These are phyloP conservation scores for Stephania japonica DNA, from an alignment of 164 flowering plant genomes.

Conservation along the genomic window DNA sequence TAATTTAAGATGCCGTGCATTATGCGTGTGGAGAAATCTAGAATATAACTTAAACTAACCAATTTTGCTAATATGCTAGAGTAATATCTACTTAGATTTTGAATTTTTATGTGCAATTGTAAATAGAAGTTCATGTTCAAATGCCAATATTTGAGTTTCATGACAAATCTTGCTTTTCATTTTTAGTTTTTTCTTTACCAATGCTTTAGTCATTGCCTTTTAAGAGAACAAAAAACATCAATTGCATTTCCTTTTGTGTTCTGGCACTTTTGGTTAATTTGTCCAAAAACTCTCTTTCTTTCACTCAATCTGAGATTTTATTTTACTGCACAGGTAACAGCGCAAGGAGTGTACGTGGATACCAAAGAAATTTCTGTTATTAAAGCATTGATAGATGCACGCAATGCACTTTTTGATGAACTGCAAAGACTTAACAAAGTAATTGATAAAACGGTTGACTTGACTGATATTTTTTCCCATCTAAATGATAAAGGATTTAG, in stretches of 20 bases:
- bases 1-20: too few species aligned
- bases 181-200: too few species aligned
- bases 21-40: too few species aligned
- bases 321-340: conserved; percentile 25
- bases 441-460: conserved; percentile 51
- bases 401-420: conserved; percentile 63
- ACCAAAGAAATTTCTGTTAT: conserved; percentile 37
- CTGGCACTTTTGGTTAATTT: too few species aligned
- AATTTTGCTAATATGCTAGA: too few species aligned
- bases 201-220: neutral
- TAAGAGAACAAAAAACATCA: neutral
- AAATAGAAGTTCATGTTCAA: too few species aligned
- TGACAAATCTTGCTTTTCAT: too few species aligned
- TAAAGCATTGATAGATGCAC: conserved; percentile 57
- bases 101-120: too few species aligned
- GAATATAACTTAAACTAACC: too few species aligned
- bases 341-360: conserved; percentile 25
- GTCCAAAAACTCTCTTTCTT: neutral
- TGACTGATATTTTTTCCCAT: conserved; percentile 40
- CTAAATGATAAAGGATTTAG: conserved; percentile 30
- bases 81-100: too few species aligned
- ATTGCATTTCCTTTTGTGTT: too few species aligned
- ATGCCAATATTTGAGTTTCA: too few species aligned
- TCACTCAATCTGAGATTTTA: neutral
- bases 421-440: conserved; percentile 60